Percentiles rank a stretch among this genome's conserved stretches.
Conservation (phyloP, 305 asterid genomes). For the Plantago coronopus region DNA sequence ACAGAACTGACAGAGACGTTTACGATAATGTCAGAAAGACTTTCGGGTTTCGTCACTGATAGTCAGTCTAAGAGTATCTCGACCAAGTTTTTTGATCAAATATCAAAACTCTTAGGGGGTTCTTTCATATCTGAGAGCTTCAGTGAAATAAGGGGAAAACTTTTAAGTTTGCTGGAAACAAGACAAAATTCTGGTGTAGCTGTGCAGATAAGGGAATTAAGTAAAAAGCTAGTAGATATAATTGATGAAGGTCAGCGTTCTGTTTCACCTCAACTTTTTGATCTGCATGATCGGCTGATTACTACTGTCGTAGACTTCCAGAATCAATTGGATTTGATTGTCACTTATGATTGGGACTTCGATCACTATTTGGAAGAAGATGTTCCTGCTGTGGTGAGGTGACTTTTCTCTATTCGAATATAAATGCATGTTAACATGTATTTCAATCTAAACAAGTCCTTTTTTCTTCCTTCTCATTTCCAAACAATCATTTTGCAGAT, state of each 20-base stretch:
- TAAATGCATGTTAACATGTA: conserved; percentile 25
- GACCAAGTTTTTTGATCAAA: conserved; percentile 73
- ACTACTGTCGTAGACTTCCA: conserved; percentile 76
- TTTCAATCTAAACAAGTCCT: background rate
- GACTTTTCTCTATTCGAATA: conserved; percentile 49
- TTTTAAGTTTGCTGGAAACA: conserved; percentile 55
- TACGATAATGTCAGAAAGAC: conserved; percentile 70
- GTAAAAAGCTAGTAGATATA: conserved; percentile 69
- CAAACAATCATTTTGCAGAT: conserved; percentile 37
- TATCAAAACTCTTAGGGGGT: conserved; percentile 70
- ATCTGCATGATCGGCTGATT: conserved; percentile 64
- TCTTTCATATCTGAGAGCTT: conserved; percentile 63
- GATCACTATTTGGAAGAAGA: conserved; percentile 94
- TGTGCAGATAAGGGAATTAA: conserved; percentile 63
- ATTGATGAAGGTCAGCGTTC: conserved; percentile 85
- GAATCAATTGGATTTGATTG: conserved; percentile 83
- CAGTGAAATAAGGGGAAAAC: conserved; percentile 49
- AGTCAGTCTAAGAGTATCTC: conserved; percentile 70
- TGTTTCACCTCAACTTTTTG: conserved; percentile 72
- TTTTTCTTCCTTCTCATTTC: no score
- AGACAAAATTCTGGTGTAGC: conserved; percentile 63
- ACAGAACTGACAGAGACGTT: conserved; percentile 62
- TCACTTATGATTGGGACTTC: conserved; percentile 89
- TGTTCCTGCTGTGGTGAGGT: conserved; percentile 97
- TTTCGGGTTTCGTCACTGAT: conserved; percentile 86